phyloP scores from a whole-genome alignment of 495 filamentous ascomycete genomes.

The Bacidia gigantensis region DNA sequence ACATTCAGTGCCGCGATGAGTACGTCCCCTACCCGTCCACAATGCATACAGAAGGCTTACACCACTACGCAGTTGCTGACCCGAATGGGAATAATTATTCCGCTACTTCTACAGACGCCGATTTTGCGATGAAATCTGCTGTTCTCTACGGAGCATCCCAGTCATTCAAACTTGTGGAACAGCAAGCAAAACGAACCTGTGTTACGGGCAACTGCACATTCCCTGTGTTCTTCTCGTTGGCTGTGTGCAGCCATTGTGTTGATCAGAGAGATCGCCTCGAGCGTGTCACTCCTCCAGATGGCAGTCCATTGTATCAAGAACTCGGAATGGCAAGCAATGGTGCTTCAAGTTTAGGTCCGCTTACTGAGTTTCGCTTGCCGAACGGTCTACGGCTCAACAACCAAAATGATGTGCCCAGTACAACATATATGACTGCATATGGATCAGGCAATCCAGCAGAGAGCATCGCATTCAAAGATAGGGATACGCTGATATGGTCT shows the following conservation, averaged over 20 bases:
- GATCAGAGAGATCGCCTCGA: not conserved
- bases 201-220: not conserved
- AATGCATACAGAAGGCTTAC: not conserved
- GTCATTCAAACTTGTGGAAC: not conserved
- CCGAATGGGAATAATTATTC: not conserved
- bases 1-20: not conserved
- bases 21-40: not conserved
- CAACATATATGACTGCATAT: not conserved
- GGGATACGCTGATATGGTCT: not conserved
- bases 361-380: not conserved
- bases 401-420: not conserved
- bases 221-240: not conserved
- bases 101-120: not conserved
- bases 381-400: conserved; percentile 1
- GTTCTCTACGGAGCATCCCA: not conserved
- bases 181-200: not conserved
- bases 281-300: not conserved
- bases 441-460: not conserved
- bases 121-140: not conserved
- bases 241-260: not conserved
- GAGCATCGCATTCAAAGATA: not conserved
- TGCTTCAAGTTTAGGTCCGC: not conserved
- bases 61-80: not conserved
- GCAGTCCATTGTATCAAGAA: not conserved
- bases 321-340: not conserved